Evolutionary conservation across 2,329 filamentous ascomycete genomes (phyloP).

Genomic region (Elsinoe australis): DNA sequence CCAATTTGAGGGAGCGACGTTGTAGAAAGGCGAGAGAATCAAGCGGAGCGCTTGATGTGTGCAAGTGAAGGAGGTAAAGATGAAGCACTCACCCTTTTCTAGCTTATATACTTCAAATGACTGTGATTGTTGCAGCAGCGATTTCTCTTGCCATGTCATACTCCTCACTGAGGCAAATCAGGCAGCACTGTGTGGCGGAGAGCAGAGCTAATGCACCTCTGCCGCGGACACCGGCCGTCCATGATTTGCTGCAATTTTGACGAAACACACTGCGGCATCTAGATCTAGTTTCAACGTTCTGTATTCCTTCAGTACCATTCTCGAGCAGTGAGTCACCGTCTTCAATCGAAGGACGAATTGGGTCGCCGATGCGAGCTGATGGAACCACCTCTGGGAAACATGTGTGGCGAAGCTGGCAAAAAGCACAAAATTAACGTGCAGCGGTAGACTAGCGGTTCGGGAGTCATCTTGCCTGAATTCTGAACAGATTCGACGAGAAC

Average conservation of each 20-base stretch:
- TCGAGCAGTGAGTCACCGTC: constrained; percentile 14
- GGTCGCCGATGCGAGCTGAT: constrained; percentile 6
- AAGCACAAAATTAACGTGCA: background rate
- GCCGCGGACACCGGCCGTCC: background rate
- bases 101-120: no score
- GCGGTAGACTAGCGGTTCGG: no score
- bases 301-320: background rate
- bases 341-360: constrained; percentile 16
- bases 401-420: constrained; percentile 14
- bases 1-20: no score
- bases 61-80: no score
- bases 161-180: background rate
- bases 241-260: constrained; percentile 5
- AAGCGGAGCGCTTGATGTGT: no score
- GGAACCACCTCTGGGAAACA: constrained; percentile 10
- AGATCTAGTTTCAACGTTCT: background rate
- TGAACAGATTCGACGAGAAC: constrained; percentile 25
- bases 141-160: background rate
- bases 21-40: no score
- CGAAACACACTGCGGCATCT: background rate
- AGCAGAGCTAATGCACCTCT: background rate
- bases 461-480: no score
- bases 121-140: constrained; percentile 13
- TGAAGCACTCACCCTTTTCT: no score
- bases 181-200: background rate